Base-by-base conservation (phyloP, 129 eudicot species). In the Silybum marianum region DNA sequence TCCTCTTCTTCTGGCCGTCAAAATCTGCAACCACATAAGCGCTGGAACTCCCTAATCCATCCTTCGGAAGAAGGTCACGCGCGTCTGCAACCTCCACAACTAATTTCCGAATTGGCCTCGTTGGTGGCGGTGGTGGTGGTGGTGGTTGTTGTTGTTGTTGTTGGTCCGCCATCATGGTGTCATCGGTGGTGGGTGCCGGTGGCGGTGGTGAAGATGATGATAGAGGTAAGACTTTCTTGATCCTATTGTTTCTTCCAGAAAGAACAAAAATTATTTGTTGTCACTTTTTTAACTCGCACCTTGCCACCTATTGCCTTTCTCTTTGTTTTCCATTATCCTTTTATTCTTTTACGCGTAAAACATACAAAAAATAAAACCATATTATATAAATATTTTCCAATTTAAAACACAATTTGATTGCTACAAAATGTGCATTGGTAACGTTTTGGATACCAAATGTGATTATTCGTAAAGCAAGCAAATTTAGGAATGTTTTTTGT, bases 11-110 rank as follows among this genome's bases (percentile, higher is more conserved):
- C 84, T 96, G 99, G 54, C 99, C 99, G 19, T 96, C 99, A 60
- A 93, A 96, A 21, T 96, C 99, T 0, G 88, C 95, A 6, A 96
- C 95, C 7, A 96, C 99, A 28, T 96, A 96, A 14, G 99, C 90
- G 76, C 99, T 96, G 0, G 98, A 93, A 76, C 99, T 96, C 13
- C 99, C 99, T 48, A 93, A 92, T 8, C 99, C 99, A 75, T 96
- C 99, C 34, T 96, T 96, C 0, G 99, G 99, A 39, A 96, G 97
- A 6, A 96, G 95, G 83, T 96, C 93, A 5, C 91, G 93, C 2
- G 99, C 99, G 1, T 96, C 98, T 23, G 87, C 80, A 2, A 96
- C 95, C 28, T 96, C 99, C 7, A 93, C 88, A 4, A 96, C 54
- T 12, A 96, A 85, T 81, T 86, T 91, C 26, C 98, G 91, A 19